A percentile compares a stretch with the other conserved stretches of the same genome.
phyloP scores from a whole-genome alignment of 1,284 basidiomycete species.

The Microbotryum lychnidis-dioicae region DNA sequence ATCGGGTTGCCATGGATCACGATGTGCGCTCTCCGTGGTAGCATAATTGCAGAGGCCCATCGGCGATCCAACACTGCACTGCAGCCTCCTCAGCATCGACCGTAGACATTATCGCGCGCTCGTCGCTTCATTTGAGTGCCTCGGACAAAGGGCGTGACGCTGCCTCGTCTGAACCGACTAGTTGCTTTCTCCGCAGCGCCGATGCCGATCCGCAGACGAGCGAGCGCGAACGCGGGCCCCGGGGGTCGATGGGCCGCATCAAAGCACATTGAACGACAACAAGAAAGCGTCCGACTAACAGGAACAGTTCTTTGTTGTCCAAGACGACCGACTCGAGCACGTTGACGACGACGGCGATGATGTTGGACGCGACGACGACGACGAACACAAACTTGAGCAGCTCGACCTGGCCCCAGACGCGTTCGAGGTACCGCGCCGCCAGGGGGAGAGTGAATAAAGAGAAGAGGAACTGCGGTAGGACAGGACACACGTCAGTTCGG shows the following conservation, averaged over 20 bases:
- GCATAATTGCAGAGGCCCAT: no score
- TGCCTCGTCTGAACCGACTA: no score
- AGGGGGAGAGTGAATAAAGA: slow-evolving; percentile 72
- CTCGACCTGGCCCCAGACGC: slow-evolving; percentile 84
- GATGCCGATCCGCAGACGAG: no score
- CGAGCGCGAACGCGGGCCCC: no score
- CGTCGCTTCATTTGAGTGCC: neutral
- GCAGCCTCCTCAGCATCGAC: neutral
- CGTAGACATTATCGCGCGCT: neutral
- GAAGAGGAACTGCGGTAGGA: slow-evolving; percentile 56
- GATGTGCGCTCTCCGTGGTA: no score
- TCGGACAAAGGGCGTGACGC: no score
- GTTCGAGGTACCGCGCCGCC: slow-evolving; percentile 79
- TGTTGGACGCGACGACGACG: slow-evolving; percentile 70
- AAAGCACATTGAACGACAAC: neutral
- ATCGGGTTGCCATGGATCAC: no score
- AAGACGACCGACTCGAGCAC: slow-evolving; percentile 67
- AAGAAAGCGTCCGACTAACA: slow-evolving; percentile 50
- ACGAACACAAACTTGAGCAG: slow-evolving; percentile 75
- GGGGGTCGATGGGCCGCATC: neutral
- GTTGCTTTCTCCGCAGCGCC: no score
- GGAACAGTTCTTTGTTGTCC: slow-evolving; percentile 57
- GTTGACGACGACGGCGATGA: slow-evolving; percentile 74
- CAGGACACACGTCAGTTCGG: neutral
- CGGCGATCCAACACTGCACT: no score